Conservation (phyloP, 2,329 filamentous ascomycete species). For the Talaromyces sp. region DNA sequence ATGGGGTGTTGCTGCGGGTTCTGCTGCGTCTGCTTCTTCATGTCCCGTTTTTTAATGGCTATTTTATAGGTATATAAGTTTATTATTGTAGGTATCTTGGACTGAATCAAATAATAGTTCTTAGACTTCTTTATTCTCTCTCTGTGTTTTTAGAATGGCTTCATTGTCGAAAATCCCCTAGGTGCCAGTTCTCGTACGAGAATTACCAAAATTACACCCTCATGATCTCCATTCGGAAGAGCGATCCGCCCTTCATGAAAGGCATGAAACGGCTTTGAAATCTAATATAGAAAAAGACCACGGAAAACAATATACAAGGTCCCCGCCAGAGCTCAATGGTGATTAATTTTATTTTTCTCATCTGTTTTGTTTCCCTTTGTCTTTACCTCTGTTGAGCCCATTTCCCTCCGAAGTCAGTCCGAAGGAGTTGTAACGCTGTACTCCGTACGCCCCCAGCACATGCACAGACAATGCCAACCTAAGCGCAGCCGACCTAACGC, state of each 20-base stretch:
- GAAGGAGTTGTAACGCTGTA: conserved; percentile 17
- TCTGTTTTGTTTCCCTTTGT: background rate
- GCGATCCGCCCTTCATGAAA: conserved; percentile 6
- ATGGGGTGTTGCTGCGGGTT: background rate
- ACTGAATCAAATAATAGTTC: too few species aligned
- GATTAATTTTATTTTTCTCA: background rate
- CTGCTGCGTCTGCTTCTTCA: background rate
- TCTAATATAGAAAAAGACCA: background rate
- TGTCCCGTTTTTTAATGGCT: too few species aligned
- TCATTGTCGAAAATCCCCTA: too few species aligned
- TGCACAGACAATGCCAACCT: conserved; percentile 6
- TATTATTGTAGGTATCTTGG: too few species aligned
- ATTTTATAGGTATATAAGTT: too few species aligned
- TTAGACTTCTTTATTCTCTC: background rate
- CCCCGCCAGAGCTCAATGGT: too few species aligned
- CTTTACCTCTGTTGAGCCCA: background rate
- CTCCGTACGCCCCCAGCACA: conserved; percentile 1
- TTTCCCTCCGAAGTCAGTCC: conserved; percentile 7
- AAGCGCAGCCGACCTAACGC: conserved; percentile 15
- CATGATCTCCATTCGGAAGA: conserved; percentile 9
- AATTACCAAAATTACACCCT: background rate
- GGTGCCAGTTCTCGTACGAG: too few species aligned
- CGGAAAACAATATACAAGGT: too few species aligned
- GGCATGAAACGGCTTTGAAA: background rate
- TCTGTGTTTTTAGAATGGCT: too few species aligned